Conservation (phyloP, 345 rosid genomes). For the Camelina sativa region DNA sequence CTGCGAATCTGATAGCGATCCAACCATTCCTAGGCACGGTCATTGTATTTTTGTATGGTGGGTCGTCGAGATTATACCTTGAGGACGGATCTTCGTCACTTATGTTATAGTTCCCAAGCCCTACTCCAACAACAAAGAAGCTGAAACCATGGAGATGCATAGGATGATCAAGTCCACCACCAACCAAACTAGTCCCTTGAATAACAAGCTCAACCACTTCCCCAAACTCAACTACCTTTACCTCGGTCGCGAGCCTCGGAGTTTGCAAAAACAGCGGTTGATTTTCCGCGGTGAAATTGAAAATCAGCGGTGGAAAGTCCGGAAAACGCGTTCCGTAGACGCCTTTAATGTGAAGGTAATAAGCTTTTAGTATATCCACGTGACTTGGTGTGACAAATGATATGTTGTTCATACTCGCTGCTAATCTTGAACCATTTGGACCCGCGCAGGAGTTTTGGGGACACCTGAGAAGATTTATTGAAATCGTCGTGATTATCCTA, state of each 20-base stretch:
- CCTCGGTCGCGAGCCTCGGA: conserved; percentile 38
- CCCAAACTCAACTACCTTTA: conserved; percentile 15
- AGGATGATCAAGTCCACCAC: conserved; percentile 39
- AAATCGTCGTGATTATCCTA: conserved; percentile 42
- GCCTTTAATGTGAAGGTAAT: conserved; percentile 25
- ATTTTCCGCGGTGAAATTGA: conserved; percentile 37
- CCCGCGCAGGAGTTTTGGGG: conserved; percentile 34
- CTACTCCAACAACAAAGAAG: conserved; percentile 30
- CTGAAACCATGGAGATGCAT: conserved; percentile 44
- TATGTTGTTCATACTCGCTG: conserved; percentile 39
- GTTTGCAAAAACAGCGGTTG: conserved; percentile 30
- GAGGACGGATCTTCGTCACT: conserved; percentile 22
- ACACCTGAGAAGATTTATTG: conserved; percentile 40
- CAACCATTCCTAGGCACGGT: conserved; percentile 40
- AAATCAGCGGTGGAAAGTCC: conserved; percentile 34
- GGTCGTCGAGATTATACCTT: conserved; percentile 32
- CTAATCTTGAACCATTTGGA: conserved; percentile 38
- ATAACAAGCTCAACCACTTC: conserved; percentile 30
- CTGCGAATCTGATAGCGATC: conserved; percentile 36
- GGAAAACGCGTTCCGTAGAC: conserved; percentile 47
- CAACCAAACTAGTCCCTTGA: conserved; percentile 38
- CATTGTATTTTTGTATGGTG: conserved; percentile 33
- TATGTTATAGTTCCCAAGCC: conserved; percentile 36
- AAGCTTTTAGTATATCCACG: conserved; percentile 41
- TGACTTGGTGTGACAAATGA: conserved; percentile 41